Evolutionary conservation across 495 filamentous ascomycete genomes (phyloP), one percentile per base, ranked within the genome.

Genomic region (Penicillium roqueforti): DNA sequence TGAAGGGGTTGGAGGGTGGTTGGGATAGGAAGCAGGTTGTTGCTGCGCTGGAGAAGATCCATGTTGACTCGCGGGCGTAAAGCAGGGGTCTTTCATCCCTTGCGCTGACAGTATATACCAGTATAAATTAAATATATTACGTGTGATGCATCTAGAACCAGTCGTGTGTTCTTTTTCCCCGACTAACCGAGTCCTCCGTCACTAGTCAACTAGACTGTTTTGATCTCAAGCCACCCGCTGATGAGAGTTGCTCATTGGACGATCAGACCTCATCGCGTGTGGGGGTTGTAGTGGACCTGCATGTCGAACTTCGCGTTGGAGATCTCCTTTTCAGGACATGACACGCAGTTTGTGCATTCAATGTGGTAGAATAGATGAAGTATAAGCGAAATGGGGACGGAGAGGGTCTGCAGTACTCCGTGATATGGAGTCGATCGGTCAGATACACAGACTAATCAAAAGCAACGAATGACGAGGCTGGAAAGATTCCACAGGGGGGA

Each of bases 1-100:
- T 68, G 23, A 60, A 71, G 51, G 78, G 68, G 1, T 60, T 82
- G 65, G 50, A 55, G 55, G 66, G 59, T 47, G 68, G 68, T 0
- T 76, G 73, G 77, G 43, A 37, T 28, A 58, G 45, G 23, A 62
- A 61, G 38, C 36, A 64, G 40, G 60, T 79, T 13, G 49, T 80
- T 44, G 59, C 51, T 13, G 69, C 63, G 54, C 53, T 81, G 54
- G 54, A 55, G 62, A 39, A 51, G 58, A 65, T 80, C 63, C 61
- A 61, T 50, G 25, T 56, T 19, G 70, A 76, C 53, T 68, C 68
- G 20, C 44, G 36, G 62, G 71, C 55, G 39, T 66, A 37, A 37
- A 65, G 1, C 3, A 0, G 25, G 20, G 2, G 6, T 4, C n/a
- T n/a, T 23, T 20, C 19, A 14, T 36, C 14, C 41, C 22, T 13